phyloP scores from a whole-genome alignment of 257 asterid genomes.

The Lavandula angustifolia region DNA sequence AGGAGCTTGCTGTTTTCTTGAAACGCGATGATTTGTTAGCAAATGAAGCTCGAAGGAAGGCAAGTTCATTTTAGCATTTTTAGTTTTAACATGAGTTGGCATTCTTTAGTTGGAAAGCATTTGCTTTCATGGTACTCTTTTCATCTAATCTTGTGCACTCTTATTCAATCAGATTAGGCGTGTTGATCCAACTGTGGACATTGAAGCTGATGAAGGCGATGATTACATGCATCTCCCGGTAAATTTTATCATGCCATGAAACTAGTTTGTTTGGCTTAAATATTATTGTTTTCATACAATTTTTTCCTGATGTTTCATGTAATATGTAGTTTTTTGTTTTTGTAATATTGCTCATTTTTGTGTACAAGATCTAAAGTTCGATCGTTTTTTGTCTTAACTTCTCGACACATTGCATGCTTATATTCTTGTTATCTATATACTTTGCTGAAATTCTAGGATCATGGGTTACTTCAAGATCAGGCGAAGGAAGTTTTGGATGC shows the following conservation, averaged over 20 bases:
- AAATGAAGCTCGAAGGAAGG: slow-evolving; percentile 92
- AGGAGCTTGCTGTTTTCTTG: slow-evolving; percentile 95
- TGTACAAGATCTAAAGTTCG: slow-evolving; percentile 4
- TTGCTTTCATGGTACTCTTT: slow-evolving; percentile 18
- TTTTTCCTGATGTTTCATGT: background rate
- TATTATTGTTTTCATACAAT: slow-evolving; percentile 22
- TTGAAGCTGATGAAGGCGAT: slow-evolving; percentile 95
- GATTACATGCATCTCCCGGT: slow-evolving; percentile 93
- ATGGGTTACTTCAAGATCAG: slow-evolving; percentile 68
- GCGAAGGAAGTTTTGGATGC: slow-evolving; percentile 66
- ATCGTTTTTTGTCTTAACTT: slow-evolving; percentile 23
- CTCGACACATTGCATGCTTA: background rate
- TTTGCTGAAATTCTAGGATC: slow-evolving; percentile 62
- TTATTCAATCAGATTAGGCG: slow-evolving; percentile 68
- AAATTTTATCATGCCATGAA: slow-evolving; percentile 16
- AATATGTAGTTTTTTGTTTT: slow-evolving; percentile 8
- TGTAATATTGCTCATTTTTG: slow-evolving; percentile 21
- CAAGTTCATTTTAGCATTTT: slow-evolving; percentile 29
- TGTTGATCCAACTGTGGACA: slow-evolving; percentile 94
- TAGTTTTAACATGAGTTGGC: slow-evolving; percentile 13
- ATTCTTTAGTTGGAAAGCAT: slow-evolving; percentile 19
- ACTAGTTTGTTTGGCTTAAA: slow-evolving; percentile 7
- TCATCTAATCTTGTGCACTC: slow-evolving; percentile 15
- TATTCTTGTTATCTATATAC: slow-evolving; percentile 13
- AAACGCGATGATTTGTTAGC: slow-evolving; percentile 88